Evolutionary conservation across 192 early-diverging fungal species (phyloP).

Genomic region (Chytriomyces confervae): DNA sequence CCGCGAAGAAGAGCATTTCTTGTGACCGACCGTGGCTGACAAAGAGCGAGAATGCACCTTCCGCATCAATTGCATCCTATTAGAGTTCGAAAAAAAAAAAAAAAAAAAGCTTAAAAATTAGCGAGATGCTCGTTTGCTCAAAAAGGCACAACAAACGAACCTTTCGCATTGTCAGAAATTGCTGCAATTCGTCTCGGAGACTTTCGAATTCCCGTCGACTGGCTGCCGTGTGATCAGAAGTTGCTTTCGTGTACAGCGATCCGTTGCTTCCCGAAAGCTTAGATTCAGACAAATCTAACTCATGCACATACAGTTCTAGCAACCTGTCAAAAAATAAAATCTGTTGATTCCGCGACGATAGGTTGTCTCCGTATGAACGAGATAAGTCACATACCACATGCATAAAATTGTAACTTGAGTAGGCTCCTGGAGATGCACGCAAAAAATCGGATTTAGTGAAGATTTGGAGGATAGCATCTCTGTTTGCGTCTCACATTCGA

Average conservation of each 20-base stretch:
- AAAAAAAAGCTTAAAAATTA: not conserved
- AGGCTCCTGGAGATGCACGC: constrained; percentile 5
- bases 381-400: constrained; percentile 24
- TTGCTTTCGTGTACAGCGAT: not conserved
- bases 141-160: constrained; percentile 31
- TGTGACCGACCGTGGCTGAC: constrained; percentile 83
- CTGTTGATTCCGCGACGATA: not conserved
- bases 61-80: constrained; percentile 47
- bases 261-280: constrained; percentile 7
- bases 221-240: not conserved
- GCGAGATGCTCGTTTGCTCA: not conserved
- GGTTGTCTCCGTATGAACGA: not conserved
- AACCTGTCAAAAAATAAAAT: constrained; percentile 24
- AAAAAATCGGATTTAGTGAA: constrained; percentile 13
- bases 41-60: constrained; percentile 81
- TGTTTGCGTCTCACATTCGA: constrained; percentile 54
- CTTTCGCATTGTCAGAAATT: constrained; percentile 75
- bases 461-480: constrained; percentile 41
- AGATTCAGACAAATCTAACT: constrained; percentile 32
- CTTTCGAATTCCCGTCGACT: constrained; percentile 63
- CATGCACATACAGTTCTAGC: constrained; percentile 29
- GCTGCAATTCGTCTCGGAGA: constrained; percentile 72
- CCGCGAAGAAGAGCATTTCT: constrained; percentile 73
- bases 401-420: constrained; percentile 34
- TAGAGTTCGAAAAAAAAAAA: not conserved